Evolutionary conservation across 2,329 filamentous ascomycete genomes (phyloP).

Genomic region (Fusarium albidum): DNA sequence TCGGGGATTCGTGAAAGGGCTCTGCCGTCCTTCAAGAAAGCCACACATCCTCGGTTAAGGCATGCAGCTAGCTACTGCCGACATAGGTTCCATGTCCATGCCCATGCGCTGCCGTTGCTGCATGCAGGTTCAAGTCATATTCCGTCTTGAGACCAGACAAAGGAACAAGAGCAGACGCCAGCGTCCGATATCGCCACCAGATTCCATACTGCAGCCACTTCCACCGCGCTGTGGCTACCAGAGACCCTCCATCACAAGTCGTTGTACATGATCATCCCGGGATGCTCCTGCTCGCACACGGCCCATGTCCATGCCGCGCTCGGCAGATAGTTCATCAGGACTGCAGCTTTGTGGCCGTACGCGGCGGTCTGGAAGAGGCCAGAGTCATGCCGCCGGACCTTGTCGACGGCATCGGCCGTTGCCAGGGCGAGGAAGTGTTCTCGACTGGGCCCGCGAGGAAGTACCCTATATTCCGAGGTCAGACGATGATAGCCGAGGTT

Average conservation of each 20-base stretch:
- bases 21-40: constrained; percentile 23
- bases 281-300: constrained; percentile 44
- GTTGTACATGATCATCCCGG: constrained; percentile 48
- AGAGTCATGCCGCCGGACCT: constrained; percentile 43
- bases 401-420: constrained; percentile 63
- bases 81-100: constrained; percentile 17
- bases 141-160: constrained; percentile 13
- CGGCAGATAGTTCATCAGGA: constrained; percentile 46
- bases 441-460: constrained; percentile 44
- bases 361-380: constrained; percentile 48
- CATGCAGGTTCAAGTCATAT: constrained; percentile 12
- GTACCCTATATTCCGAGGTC: constrained; percentile 40
- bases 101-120: constrained; percentile 5
- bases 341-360: constrained; percentile 44
- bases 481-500: constrained; percentile 29
- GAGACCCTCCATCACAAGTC: constrained; percentile 42
- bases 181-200: constrained; percentile 16
- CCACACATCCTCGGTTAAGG: constrained; percentile 35
- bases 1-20: constrained; percentile 18
- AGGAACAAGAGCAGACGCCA: constrained; percentile 5
- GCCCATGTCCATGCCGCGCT: constrained; percentile 51
- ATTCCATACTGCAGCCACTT: constrained; percentile 1
- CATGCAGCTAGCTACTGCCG: constrained; percentile 10
- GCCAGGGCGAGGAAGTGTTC: constrained; percentile 68
- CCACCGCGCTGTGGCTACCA: constrained; percentile 1